A percentile compares a stretch with the other conserved stretches of the same genome.
Evolutionary conservation across 257 asterid species (phyloP).

Genomic region (Lantana camara): DNA sequence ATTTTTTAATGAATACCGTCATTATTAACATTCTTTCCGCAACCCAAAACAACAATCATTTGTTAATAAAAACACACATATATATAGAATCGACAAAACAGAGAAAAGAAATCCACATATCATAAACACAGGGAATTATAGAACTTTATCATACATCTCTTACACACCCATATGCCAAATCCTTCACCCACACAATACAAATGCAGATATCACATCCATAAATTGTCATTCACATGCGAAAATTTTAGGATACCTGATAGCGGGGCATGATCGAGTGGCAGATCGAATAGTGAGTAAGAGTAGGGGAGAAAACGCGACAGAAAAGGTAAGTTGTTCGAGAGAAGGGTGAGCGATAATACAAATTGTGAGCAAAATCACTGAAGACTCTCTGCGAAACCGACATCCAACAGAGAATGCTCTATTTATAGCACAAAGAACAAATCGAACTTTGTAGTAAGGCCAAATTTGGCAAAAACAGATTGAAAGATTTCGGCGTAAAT

Average conservation of each 20-base stretch:
- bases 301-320: conserved; percentile 24
- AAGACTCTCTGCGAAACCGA: conserved; percentile 42
- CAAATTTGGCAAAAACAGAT: background rate
- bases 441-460: too few relatives aligned
- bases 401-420: conserved; percentile 46
- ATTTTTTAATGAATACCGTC: conserved; percentile 3
- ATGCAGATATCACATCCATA: background rate
- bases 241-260: conserved; percentile 48
- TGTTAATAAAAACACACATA: background rate
- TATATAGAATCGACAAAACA: background rate
- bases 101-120: background rate
- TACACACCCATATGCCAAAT: background rate
- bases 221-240: background rate
- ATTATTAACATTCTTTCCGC: background rate
- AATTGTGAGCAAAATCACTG: conserved; percentile 28
- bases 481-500: conserved; percentile 12
- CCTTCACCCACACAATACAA: background rate
- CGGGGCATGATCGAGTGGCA: conserved; percentile 48
- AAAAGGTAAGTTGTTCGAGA: conserved; percentile 29
- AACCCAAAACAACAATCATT: background rate
- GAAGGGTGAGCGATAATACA: conserved; percentile 24
- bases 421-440: conserved; percentile 16
- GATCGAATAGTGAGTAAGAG: conserved; percentile 28
- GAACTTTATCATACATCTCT: background rate
- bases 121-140: background rate